These are phyloP conservation scores for Podospora appendiculata DNA, from an alignment of 495 filamentous ascomycete genomes.

Conservation along the genomic window DNA sequence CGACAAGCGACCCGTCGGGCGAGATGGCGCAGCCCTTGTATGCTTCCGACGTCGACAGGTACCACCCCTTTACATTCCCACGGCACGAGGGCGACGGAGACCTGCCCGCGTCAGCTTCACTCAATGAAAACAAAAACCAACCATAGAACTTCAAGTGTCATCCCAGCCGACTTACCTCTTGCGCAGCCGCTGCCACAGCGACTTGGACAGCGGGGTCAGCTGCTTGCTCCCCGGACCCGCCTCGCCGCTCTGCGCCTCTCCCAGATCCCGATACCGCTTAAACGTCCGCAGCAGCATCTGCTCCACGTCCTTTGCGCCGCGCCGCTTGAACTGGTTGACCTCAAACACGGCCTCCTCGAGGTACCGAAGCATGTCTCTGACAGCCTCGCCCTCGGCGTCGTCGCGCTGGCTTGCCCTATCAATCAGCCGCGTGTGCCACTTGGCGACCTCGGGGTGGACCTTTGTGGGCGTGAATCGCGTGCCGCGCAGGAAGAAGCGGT, in stretches of 20 bases:
- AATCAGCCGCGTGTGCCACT: constrained; percentile 20
- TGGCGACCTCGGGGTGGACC: constrained; percentile 16
- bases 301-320: constrained; percentile 7
- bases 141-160: too few relatives aligned
- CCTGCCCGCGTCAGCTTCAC: too few relatives aligned
- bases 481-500: constrained; percentile 22
- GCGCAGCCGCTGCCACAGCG: neutral
- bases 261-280: neutral
- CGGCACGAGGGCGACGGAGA: neutral
- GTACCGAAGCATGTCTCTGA: constrained; percentile 13
- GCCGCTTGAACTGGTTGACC: constrained; percentile 7
- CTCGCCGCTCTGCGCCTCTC: neutral
- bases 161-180: neutral
- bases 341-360: constrained; percentile 12
- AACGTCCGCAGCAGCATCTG: constrained; percentile 5
- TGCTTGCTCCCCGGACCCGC: neutral
- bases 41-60: constrained; percentile 4
- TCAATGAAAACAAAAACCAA: too few relatives aligned
- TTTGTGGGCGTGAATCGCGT: constrained; percentile 8
- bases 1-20: constrained; percentile 15
- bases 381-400: constrained; percentile 11
- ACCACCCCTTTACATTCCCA: constrained; percentile 5
- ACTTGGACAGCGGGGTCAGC: neutral
- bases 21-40: constrained; percentile 24
- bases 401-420: constrained; percentile 12